These are phyloP conservation scores for Geotrichum reessii DNA, from an alignment of 1,139 yeast species.

Conservation along the genomic window DNA sequence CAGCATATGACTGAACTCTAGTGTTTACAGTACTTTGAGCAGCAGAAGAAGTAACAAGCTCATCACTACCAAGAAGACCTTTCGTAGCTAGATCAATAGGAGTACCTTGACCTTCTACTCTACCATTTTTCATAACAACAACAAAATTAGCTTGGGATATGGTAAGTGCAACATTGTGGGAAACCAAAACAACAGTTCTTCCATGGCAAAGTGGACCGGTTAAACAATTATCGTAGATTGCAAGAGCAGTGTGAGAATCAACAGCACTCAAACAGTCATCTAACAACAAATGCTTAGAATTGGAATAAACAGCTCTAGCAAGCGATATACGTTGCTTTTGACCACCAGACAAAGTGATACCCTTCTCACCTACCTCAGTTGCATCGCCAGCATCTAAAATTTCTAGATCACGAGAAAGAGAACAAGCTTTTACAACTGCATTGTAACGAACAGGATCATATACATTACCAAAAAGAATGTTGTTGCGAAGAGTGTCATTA, in stretches of 20 bases:
- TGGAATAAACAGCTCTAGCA: constrained; percentile 89
- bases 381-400: constrained; percentile 61
- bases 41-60: constrained; percentile 63
- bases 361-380: constrained; percentile 92
- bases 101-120: constrained; percentile 69
- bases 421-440: constrained; percentile 66
- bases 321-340: constrained; percentile 94
- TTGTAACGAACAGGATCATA: constrained; percentile 70
- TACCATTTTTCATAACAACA: constrained; percentile 79
- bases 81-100: constrained; percentile 68
- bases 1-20: constrained; percentile 39
- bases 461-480: constrained; percentile 71
- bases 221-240: constrained; percentile 86
- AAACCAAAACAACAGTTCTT: constrained; percentile 85
- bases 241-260: constrained; percentile 92
- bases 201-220: constrained; percentile 78
- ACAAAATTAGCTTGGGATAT: constrained; percentile 74
- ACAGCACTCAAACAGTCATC: constrained; percentile 97
- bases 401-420: constrained; percentile 69
- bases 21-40: constrained; percentile 55
- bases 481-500: constrained; percentile 79
- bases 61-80: constrained; percentile 74
- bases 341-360: constrained; percentile 93
- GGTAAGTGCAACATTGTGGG: constrained; percentile 89
- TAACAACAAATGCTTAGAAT: constrained; percentile 69